phyloP scores from a whole-genome alignment of 2,329 filamentous ascomycete genomes.

The Bipolaris zeicola region DNA sequence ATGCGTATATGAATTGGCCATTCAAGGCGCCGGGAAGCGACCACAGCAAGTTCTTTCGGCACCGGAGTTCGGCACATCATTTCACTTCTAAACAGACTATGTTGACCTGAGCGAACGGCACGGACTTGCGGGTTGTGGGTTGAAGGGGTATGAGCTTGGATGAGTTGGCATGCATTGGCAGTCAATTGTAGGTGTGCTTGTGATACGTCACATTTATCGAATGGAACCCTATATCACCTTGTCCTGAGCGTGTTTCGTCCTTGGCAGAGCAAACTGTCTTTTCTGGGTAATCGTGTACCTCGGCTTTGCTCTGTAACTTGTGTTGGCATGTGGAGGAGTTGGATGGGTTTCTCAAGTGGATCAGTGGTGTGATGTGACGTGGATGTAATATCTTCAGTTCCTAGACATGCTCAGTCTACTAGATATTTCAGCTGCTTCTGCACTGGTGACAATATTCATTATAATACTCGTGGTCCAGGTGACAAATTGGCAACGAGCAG shows the following conservation, averaged over 20 bases:
- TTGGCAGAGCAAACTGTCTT: too few species aligned
- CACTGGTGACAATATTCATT: not conserved
- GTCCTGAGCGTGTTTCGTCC: too few species aligned
- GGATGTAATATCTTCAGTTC: too few species aligned
- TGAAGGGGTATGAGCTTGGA: not conserved
- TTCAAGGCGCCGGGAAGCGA: conserved; percentile 36
- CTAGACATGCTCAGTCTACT: not conserved
- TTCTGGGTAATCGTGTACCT: too few species aligned
- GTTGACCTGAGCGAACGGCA: too few species aligned
- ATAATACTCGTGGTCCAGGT: not conserved
- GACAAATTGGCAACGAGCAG: not conserved
- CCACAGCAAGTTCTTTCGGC: conserved; percentile 33
- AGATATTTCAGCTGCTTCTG: not conserved
- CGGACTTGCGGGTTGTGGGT: not conserved
- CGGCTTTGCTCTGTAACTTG: too few species aligned
- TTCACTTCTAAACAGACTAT: not conserved
- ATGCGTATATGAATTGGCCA: conserved; percentile 44
- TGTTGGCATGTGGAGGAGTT: too few species aligned
- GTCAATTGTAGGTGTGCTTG: too few species aligned
- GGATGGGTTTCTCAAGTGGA: too few species aligned
- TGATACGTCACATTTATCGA: too few species aligned
- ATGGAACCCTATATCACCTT: too few species aligned
- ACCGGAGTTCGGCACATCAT: conserved; percentile 1
- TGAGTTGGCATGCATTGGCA: not conserved
- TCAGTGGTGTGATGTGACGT: too few species aligned